phyloP scores from a whole-genome alignment of 768 basidiomycete genomes.

The Boletus rubescentipes region DNA sequence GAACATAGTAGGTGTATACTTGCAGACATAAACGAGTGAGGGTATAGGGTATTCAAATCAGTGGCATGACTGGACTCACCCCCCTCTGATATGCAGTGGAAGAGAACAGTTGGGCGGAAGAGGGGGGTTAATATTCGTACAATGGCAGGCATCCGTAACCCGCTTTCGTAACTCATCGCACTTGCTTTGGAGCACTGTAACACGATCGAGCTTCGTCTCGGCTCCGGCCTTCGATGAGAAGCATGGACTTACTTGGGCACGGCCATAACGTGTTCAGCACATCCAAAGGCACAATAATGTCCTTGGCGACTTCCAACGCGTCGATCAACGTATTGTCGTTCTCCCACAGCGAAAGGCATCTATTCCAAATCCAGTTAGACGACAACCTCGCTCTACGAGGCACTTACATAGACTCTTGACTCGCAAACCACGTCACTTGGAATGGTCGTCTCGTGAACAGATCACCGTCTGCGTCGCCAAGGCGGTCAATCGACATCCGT shows the following conservation, averaged over 20 bases:
- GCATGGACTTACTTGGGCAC: constrained; percentile 40
- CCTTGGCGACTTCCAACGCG: constrained; percentile 66
- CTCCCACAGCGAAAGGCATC: constrained; percentile 66
- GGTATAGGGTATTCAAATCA: constrained; percentile 22
- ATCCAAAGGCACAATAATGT: constrained; percentile 61
- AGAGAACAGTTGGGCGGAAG: constrained; percentile 39
- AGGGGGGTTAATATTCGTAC: constrained; percentile 42
- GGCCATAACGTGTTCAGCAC: constrained; percentile 73
- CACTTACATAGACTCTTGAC: constrained; percentile 61
- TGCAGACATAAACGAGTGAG: constrained; percentile 26
- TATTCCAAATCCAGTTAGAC: constrained; percentile 23
- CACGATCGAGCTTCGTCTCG: constrained; percentile 8
- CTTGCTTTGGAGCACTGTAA: constrained; percentile 46
- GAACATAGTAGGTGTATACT: constrained; percentile 32
- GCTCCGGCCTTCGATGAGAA: constrained; percentile 5
- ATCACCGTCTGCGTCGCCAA: constrained; percentile 51
- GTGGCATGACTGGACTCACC: constrained; percentile 14
- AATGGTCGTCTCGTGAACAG: constrained; percentile 67
- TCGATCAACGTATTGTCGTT: constrained; percentile 55
- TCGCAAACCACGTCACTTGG: constrained; percentile 69
- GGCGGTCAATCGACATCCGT: constrained; percentile 50
- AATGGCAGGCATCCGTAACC: constrained; percentile 47
- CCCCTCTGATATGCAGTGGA: constrained; percentile 33
- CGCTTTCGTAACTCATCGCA: constrained; percentile 50
- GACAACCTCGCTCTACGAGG: background rate